Evolutionary conservation across 192 early-diverging fungal species (phyloP), one percentile per base, ranked within the genome.

Genomic region (Coemansia sp.): DNA sequence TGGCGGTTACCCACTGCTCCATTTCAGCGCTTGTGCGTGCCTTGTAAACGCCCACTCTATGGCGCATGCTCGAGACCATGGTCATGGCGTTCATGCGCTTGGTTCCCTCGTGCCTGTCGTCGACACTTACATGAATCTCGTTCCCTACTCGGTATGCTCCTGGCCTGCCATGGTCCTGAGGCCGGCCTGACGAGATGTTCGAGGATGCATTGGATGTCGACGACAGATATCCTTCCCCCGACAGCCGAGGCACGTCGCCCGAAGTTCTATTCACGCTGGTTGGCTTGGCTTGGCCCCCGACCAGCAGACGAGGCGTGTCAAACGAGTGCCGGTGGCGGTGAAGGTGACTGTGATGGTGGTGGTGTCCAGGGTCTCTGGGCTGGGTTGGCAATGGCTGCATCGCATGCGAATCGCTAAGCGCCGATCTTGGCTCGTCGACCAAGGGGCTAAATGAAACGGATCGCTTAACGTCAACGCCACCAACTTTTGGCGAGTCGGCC

Each of bases 1-100:
- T 60, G 11, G 78, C 78, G 2, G 63, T 68, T 8, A 80, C 71
- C 78, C 78, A 80, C 26, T 75, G 71, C 56, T 74, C 64, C 78
- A 80, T 80, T 43, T 80, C 78, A 8, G 68, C 47, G 27, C 56
- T 70, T 1, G 71, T 63, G 3, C 78, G 67, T 5, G 78, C 78
- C 42, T 62, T 60, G 41, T 67, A 79, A 21, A 79, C 66, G 38
- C 65, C 72, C 35, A 68, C 42, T 4, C 72, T 60, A 6, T 22
- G 37, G 8, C 66, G 65, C 64, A 64, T 56, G 41, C 61, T 60
- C 4, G 65, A 56, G 0, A 47, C 43, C 72, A 62, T 60, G 17
- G 41, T 52, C 25, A 53, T 54, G 19, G 64, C 60, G 19, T 26
- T 18, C 55, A 63, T 58, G 19, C 57, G 56, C 54, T 46, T 57